Evolutionary conservation across 1,284 basidiomycete genomes (phyloP), one percentile per base, ranked within the genome.

Genomic region (Ustilago vetiveriae): DNA sequence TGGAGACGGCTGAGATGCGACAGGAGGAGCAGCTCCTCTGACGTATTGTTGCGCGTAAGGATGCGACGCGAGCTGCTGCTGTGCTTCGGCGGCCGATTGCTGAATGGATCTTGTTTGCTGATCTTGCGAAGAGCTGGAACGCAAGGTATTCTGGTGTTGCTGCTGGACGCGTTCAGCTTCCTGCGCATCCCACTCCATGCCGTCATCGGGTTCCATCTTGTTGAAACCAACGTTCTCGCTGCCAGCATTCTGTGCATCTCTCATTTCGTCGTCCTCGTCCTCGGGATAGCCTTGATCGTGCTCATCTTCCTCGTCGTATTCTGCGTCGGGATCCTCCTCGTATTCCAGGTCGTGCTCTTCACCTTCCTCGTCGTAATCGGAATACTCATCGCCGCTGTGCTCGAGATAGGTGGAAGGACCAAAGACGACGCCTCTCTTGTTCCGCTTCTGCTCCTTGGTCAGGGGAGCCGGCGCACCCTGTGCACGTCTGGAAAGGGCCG

Each of bases 121-220:
- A 3, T 65, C 62, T n/a, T 41, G 51, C 17, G 48, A 39, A 14
- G 26, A 21, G n/a, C 38, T 43, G 19, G 44, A 39, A 23, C 51
- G 53, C 44, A 38, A 39, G 17, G 44, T 51, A 7, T 56, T 69
- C 41, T 66, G 57, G 17, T 70, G 71, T 29, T 59, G 67, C 39
- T 71, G 72, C 54, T 83, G 83, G 22, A 80, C 70, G 21, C 81
- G 79, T 37, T 80, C 79, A 6, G 76, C 83, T n/a, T 83, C 83
- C 27, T 76, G 75, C 42, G 82, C 83, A 17, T 84, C 84, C 85
- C 84, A 85, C 49, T 83, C 83, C 68, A 85, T 82, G 16, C 84
- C 84, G 70, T 85, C 85, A 60, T 85, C 85, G 14, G 84, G 85
- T 66, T 85, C 84, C 75, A 84, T 85, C 50, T 84, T 59, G 43